A percentile compares a stretch with the other conserved stretches of the same genome.
These are phyloP conservation scores for Saccharomycopsis olivae DNA, from an alignment of 805 yeast species.

Conservation along the genomic window DNA sequence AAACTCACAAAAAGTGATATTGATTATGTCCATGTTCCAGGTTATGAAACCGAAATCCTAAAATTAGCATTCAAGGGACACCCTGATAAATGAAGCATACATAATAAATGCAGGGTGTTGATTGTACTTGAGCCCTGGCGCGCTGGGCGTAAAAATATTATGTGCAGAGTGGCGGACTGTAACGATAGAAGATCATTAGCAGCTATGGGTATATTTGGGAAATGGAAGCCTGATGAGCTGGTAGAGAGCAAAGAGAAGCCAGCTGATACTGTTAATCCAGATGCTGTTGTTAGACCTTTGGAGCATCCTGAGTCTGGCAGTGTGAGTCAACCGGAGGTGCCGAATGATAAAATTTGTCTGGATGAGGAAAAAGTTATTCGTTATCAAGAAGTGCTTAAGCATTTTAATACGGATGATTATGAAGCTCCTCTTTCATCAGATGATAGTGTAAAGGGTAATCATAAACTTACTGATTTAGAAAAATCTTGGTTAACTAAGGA, in stretches of 20 bases:
- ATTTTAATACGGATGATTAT: constrained; percentile 41
- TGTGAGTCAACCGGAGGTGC: constrained; percentile 37
- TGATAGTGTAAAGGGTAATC: constrained; percentile 29
- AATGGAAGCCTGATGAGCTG: too few relatives aligned
- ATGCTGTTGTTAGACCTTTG: constrained; percentile 35
- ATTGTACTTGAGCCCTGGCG: too few relatives aligned
- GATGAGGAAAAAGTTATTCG: constrained; percentile 41
- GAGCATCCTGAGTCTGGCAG: constrained; percentile 39
- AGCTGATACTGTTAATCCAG: too few relatives aligned
- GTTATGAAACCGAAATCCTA: constrained; percentile 63
- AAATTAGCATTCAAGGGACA: constrained; percentile 70
- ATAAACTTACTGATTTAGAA: constrained; percentile 40
- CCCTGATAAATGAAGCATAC: constrained; percentile 19
- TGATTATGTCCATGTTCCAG: constrained; percentile 72
- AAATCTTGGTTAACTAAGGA: constrained; percentile 91
- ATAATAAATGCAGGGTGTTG: too few relatives aligned
- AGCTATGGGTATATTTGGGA: too few relatives aligned
- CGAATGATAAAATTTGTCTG: constrained; percentile 26
- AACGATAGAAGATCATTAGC: too few relatives aligned
- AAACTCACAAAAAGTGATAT: constrained; percentile 48
- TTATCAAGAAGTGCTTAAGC: constrained; percentile 50
- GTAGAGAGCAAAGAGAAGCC: too few relatives aligned
- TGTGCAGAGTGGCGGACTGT: too few relatives aligned
- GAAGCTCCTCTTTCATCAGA: not conserved
- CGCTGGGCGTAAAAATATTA: too few relatives aligned